These are phyloP conservation scores for Melastoma candidum DNA, from an alignment of 441 rosid species.

Conservation along the genomic window DNA sequence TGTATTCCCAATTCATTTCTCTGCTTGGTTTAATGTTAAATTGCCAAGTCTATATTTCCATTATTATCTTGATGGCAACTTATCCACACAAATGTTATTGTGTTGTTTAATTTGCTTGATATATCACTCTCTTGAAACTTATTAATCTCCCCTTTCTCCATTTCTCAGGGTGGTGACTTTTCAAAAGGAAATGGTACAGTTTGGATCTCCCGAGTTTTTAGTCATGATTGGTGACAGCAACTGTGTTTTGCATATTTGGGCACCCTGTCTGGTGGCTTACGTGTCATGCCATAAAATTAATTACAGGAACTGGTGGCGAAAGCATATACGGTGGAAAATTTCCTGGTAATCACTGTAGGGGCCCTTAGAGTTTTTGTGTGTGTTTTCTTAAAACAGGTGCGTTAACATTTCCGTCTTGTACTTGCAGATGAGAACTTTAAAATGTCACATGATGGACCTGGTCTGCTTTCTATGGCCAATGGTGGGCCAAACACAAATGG, in stretches of 20 bases:
- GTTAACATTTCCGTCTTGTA: not conserved
- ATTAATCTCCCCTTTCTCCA: slow-evolving; percentile 7
- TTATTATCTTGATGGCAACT: too few species aligned
- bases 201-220: slow-evolving; percentile 16
- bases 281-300: slow-evolving; percentile 52
- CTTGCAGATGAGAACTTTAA: slow-evolving; percentile 81
- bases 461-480: slow-evolving; percentile 94
- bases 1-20: not conserved
- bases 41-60: too few species aligned
- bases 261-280: slow-evolving; percentile 28
- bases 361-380: not conserved
- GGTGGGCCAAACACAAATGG: slow-evolving; percentile 90
- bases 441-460: slow-evolving; percentile 68
- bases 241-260: slow-evolving; percentile 31
- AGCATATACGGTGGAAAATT: slow-evolving; percentile 95
- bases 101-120: slow-evolving; percentile 1
- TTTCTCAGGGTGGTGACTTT: slow-evolving; percentile 91
- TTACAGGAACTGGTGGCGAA: slow-evolving; percentile 99
- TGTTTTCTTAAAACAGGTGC: not conserved
- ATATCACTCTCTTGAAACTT: not conserved
- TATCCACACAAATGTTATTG: not conserved
- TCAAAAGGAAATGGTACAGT: slow-evolving; percentile 84
- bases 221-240: slow-evolving; percentile 24
- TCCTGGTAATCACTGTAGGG: slow-evolving; percentile 41
- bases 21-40: too few species aligned